Percentiles rank a stretch among this genome's conserved stretches.
These are phyloP conservation scores for Acanthochlamys bracteata DNA, from an alignment of 106 monocot species.

Conservation along the genomic window DNA sequence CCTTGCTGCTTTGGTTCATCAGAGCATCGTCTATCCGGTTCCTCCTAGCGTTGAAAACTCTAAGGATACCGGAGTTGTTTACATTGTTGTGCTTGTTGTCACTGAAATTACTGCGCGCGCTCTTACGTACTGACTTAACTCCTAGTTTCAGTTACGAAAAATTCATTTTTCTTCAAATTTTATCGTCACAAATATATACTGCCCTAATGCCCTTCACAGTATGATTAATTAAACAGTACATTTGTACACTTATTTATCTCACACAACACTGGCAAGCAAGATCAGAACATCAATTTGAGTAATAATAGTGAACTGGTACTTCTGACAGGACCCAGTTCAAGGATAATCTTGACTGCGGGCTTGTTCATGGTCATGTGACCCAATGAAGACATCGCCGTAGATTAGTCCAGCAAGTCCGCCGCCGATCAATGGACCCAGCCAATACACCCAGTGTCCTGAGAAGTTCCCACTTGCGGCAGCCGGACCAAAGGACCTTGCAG, in stretches of 20 bases:
- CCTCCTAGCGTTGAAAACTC: background rate
- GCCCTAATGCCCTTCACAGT: background rate
- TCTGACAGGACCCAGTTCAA: constrained; percentile 8
- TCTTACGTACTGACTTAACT: no score
- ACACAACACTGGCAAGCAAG: no score
- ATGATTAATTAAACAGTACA: no score
- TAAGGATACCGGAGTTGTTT: background rate
- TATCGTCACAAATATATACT: background rate
- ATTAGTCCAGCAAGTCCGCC: constrained; percentile 56
- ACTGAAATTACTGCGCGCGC: no score
- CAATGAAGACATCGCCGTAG: constrained; percentile 47
- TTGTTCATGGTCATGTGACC: constrained; percentile 19
- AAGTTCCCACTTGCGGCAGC: constrained; percentile 61
- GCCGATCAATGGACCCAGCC: constrained; percentile 75
- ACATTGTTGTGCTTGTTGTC: background rate
- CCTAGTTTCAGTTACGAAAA: no score
- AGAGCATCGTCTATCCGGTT: constrained; percentile 34
- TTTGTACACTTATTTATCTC: no score
- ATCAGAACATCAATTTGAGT: no score
- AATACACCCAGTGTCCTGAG: constrained; percentile 62
- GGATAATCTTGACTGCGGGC: constrained; percentile 29
- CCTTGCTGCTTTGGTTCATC: constrained; percentile 45
- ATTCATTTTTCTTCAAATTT: no score
- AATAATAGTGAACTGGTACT: no score
- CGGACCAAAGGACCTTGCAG: constrained; percentile 65